phyloP scores from a whole-genome alignment of 306 rosid genomes.

The Trifolium fragiferum region DNA sequence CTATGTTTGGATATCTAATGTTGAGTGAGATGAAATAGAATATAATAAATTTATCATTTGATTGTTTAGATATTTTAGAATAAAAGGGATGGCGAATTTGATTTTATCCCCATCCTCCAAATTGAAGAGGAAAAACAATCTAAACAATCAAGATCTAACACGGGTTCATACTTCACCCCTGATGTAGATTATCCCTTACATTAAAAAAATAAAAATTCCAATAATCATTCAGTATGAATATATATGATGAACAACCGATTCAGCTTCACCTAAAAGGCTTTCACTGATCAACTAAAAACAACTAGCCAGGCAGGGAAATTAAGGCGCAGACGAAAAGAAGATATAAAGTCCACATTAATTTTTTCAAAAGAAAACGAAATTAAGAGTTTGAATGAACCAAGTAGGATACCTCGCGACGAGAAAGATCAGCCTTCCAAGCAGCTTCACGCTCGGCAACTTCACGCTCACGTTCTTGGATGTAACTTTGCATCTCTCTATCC shows the following conservation, averaged over 20 bases:
- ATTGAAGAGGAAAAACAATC: background rate
- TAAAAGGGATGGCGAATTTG: background rate
- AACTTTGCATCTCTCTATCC: slow-evolving; percentile 99
- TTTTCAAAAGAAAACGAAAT: background rate
- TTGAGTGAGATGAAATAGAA: too few species aligned
- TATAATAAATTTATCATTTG: too few species aligned
- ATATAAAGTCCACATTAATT: background rate
- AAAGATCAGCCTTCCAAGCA: slow-evolving; percentile 99
- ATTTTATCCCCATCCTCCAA: background rate
- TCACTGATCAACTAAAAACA: too few species aligned
- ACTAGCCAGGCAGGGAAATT: too few species aligned
- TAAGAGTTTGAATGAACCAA: slow-evolving; percentile 23
- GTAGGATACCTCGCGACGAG: slow-evolving; percentile 87
- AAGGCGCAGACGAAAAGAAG: background rate
- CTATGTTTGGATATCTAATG: background rate
- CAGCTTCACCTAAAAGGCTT: background rate
- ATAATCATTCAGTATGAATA: slow-evolving; percentile 1
- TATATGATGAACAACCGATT: background rate
- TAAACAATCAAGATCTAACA: background rate
- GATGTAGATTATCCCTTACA: background rate
- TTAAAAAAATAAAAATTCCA: background rate
- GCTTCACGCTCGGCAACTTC: slow-evolving; percentile 99
- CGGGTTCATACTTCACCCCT: background rate
- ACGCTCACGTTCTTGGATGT: slow-evolving; percentile 94
- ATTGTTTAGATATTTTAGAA: too few species aligned